Conservation (phyloP, 2,329 filamentous ascomycete species). For the Xylariales sp. region DNA sequence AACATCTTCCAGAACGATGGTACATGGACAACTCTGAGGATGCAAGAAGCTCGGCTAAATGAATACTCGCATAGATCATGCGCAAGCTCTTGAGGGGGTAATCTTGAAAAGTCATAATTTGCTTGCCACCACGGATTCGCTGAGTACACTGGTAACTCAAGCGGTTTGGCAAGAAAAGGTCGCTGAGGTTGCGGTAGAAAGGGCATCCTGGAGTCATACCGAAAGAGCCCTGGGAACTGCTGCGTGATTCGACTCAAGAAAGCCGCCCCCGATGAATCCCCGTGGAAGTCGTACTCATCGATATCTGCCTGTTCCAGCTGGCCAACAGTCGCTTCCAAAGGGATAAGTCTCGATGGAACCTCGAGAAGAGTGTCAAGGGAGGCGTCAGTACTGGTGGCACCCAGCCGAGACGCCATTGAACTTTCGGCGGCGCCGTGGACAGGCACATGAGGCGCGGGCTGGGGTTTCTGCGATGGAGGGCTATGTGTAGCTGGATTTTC, state of each 20-base stretch:
- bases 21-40: slow-evolving; percentile 70
- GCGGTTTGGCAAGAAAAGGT: background rate
- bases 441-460: background rate
- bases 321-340: slow-evolving; percentile 3
- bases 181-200: slow-evolving; percentile 5
- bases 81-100: slow-evolving; percentile 5
- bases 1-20: slow-evolving; percentile 77
- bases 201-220: slow-evolving; percentile 8
- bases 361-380: background rate
- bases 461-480: too few relatives aligned
- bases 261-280: slow-evolving; percentile 8
- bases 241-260: slow-evolving; percentile 9
- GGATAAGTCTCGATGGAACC: slow-evolving; percentile 2
- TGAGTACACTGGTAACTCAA: background rate
- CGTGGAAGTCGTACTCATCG: slow-evolving; percentile 9
- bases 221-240: slow-evolving; percentile 8
- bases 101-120: background rate
- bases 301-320: slow-evolving; percentile 7
- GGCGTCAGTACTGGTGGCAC: background rate
- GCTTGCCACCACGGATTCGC: background rate
- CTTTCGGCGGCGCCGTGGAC: background rate
- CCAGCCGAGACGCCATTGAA: background rate
- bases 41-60: slow-evolving; percentile 52
- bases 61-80: slow-evolving; percentile 49
- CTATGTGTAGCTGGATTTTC: too few relatives aligned